Evolutionary conservation across 1,139 yeast genomes (phyloP).

Genomic region (Wickerhamomyces sp.): DNA sequence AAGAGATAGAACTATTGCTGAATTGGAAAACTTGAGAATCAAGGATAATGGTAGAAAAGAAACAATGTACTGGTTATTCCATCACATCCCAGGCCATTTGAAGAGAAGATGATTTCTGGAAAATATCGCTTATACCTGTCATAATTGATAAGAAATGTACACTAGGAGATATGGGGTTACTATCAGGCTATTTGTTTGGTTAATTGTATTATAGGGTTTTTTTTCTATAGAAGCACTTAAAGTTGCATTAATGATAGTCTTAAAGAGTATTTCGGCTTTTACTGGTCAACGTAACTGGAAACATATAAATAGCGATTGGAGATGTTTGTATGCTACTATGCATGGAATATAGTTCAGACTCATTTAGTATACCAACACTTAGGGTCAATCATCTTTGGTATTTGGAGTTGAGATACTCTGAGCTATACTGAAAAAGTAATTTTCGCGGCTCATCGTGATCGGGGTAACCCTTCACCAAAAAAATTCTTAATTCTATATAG

Average conservation of each 20-base stretch:
- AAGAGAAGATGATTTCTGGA: constrained; percentile 14
- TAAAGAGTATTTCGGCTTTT: too few species aligned
- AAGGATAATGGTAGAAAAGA: constrained; percentile 22
- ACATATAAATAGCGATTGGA: too few species aligned
- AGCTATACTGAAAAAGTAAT: too few species aligned
- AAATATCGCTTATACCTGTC: too few species aligned
- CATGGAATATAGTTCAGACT: too few species aligned
- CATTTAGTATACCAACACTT: too few species aligned
- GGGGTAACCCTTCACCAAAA: background rate
- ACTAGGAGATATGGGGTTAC: background rate
- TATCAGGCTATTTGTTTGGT: background rate
- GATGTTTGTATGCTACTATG: too few species aligned
- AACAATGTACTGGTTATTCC: constrained; percentile 38
- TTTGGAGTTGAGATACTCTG: too few species aligned
- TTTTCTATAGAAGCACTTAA: too few species aligned
- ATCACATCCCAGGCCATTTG: constrained; percentile 23
- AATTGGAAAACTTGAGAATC: constrained; percentile 18
- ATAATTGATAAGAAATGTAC: background rate
- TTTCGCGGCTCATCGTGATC: background rate
- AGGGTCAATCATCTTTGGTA: too few species aligned
- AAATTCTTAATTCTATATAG: background rate
- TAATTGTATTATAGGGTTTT: background rate
- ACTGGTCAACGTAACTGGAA: too few species aligned
- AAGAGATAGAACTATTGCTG: constrained; percentile 17
- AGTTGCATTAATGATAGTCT: background rate